phyloP scores from a whole-genome alignment of 345 rosid species.

The Balakata baccata region DNA sequence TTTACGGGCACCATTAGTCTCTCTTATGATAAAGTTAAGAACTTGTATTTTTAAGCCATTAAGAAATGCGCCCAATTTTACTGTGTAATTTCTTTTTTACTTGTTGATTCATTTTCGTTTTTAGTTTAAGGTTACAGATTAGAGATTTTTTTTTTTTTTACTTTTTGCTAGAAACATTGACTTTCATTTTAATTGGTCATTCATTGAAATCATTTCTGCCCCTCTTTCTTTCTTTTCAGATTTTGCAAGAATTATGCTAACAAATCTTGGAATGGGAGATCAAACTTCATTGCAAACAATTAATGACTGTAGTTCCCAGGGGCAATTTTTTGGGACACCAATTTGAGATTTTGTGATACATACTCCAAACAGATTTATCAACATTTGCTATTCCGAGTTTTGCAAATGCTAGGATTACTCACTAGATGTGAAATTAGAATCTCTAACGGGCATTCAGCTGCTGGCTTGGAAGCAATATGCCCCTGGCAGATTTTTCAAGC shows the following conservation, averaged over 20 bases:
- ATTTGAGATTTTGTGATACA: background rate
- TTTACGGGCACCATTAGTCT: background rate
- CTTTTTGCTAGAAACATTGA: background rate
- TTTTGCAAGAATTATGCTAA: background rate
- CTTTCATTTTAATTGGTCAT: background rate
- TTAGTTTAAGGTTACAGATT: background rate
- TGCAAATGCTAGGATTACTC: background rate
- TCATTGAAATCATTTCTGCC: background rate
- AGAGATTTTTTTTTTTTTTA: background rate
- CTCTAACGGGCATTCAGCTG: background rate
- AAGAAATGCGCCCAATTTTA: background rate
- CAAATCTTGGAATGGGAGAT: background rate
- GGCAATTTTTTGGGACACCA: background rate
- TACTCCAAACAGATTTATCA: background rate
- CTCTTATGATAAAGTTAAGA: background rate
- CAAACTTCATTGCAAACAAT: background rate
- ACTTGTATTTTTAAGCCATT: background rate
- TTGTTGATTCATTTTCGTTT: background rate
- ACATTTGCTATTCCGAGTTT: background rate
- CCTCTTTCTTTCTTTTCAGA: slow-evolving; percentile 4
- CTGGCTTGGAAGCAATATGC: background rate
- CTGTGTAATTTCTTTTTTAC: background rate
- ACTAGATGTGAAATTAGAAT: background rate
- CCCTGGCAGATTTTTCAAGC: background rate
- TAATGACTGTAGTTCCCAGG: background rate